A percentile compares a stretch with the other conserved stretches of the same genome.
Conservation (phyloP, 345 rosid genomes). For the Eucalyptus tenuipes region DNA sequence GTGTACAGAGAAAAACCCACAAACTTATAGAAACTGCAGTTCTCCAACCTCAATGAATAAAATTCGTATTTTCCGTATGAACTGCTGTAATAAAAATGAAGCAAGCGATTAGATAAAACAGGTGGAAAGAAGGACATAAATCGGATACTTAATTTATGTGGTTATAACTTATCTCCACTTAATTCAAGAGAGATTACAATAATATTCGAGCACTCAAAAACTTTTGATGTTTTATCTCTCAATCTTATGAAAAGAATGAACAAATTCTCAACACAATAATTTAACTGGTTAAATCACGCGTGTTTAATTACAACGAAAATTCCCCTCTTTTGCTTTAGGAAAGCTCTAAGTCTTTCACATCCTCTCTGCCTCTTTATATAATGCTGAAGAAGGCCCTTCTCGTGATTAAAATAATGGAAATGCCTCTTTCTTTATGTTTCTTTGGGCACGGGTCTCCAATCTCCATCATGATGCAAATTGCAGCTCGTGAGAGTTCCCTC, state of each 20-base stretch:
- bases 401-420: background rate
- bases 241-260: too few species aligned
- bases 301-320: too few species aligned
- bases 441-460: background rate
- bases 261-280: too few species aligned
- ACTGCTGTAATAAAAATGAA: background rate
- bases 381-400: background rate
- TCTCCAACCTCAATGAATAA: fast-evolving
- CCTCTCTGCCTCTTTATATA: background rate
- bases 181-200: background rate
- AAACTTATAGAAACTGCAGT: too few species aligned
- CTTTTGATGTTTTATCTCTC: background rate
- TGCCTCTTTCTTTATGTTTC: background rate
- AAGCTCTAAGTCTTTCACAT: background rate
- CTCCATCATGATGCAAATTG: background rate
- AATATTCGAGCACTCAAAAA: background rate
- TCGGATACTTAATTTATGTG: fast-evolving
- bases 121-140: background rate
- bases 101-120: background rate
- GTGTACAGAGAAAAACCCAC: background rate
- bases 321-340: too few species aligned
- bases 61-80: background rate
- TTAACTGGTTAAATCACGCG: too few species aligned
- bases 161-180: background rate
- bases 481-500: background rate